These are phyloP conservation scores for Entomortierella parvispora DNA, from an alignment of 192 early-diverging fungal species.

Conservation along the genomic window DNA sequence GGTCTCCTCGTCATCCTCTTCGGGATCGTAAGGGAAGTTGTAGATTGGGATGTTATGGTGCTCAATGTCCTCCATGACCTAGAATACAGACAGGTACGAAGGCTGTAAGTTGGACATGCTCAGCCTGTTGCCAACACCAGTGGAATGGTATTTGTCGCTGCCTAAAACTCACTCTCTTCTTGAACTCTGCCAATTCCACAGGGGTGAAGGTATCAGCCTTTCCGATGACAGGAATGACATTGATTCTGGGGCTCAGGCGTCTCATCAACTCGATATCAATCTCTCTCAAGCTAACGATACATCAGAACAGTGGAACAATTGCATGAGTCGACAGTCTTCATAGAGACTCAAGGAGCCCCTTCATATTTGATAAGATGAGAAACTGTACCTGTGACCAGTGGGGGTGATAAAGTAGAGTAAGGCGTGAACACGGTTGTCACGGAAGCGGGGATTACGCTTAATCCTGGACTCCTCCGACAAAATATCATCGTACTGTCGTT, in stretches of 20 bases:
- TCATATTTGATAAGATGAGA: neutral
- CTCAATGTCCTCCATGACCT: constrained; percentile 97
- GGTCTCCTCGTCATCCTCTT: constrained; percentile 99
- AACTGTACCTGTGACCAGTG: constrained; percentile 86
- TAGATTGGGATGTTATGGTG: constrained; percentile 97
- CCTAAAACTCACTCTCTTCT: constrained; percentile 76
- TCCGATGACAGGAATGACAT: constrained; percentile 97
- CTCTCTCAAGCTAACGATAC: constrained; percentile 81
- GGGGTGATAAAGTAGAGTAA: constrained; percentile 98
- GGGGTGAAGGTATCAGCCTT: constrained; percentile 93
- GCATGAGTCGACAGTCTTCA: neutral
- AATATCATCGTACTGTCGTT: constrained; percentile 94
- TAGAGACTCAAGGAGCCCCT: neutral
- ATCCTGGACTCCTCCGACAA: constrained; percentile 89
- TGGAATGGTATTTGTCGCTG: neutral
- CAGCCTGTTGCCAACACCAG: too few species aligned
- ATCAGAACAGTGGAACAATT: neutral
- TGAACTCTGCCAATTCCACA: constrained; percentile 86
- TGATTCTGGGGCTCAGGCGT: constrained; percentile 89
- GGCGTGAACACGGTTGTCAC: constrained; percentile 94
- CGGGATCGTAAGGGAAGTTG: constrained; percentile 95
- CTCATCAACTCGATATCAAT: constrained; percentile 96
- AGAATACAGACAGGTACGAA: constrained; percentile 6
- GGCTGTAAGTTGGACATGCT: neutral
- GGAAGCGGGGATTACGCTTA: constrained; percentile 88